These are phyloP conservation scores for Pneumocystis canis DNA, from an alignment of 1,139 yeast genomes.

Conservation along the genomic window DNA sequence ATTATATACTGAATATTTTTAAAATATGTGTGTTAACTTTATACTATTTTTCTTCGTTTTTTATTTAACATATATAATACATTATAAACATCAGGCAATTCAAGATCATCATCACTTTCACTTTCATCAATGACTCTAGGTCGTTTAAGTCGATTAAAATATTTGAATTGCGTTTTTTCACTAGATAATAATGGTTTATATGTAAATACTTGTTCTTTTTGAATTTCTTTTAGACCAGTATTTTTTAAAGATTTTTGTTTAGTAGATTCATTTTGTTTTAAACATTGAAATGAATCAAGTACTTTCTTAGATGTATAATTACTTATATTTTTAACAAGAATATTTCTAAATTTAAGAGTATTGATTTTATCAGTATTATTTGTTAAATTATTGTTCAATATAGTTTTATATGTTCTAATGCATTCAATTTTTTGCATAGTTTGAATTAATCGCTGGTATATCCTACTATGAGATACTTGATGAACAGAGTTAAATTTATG, in stretches of 20 bases:
- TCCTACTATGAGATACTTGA: background rate
- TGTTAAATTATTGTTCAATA: background rate
- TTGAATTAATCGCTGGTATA: background rate
- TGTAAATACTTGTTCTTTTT: background rate
- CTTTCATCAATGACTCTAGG: background rate
- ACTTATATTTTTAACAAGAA: background rate
- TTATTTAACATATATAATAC: background rate
- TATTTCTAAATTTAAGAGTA: background rate
- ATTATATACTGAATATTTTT: background rate
- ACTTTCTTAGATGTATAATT: background rate
- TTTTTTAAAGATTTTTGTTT: background rate
- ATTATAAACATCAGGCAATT: background rate
- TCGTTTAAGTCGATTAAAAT: background rate
- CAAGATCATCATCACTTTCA: background rate
- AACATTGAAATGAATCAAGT: background rate
- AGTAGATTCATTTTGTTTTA: background rate
- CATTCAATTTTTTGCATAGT: background rate
- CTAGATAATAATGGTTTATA: background rate
- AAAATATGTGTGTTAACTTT: background rate
- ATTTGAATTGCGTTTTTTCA: background rate
- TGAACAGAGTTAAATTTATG: background rate
- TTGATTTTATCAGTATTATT: background rate
- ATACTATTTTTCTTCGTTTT: background rate
- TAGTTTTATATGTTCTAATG: background rate
- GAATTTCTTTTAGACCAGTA: background rate